These are phyloP conservation scores for Penicillium decumbens DNA, from an alignment of 2,329 filamentous ascomycete genomes.

Conservation along the genomic window DNA sequence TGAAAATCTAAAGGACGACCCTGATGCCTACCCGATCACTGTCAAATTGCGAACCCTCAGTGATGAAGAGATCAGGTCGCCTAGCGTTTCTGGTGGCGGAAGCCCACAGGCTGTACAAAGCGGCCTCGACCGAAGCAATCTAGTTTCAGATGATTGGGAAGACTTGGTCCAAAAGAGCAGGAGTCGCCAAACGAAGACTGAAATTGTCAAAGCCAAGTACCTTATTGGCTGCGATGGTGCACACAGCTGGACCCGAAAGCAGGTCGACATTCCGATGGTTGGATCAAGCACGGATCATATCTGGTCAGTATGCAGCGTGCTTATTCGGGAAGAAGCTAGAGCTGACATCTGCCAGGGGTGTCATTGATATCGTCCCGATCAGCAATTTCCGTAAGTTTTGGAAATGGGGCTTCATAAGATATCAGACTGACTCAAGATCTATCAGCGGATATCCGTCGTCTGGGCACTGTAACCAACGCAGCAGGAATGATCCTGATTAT, in stretches of 20 bases:
- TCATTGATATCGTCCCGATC: conserved; percentile 50
- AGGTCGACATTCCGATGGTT: conserved; percentile 54
- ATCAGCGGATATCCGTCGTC: conserved; percentile 50
- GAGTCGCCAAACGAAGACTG: conserved; percentile 27
- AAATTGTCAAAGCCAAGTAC: conserved; percentile 54
- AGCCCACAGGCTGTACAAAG: conserved; percentile 37
- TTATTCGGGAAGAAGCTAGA: not conserved
- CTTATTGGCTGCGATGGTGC: conserved; percentile 66
- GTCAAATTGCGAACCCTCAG: conserved; percentile 55
- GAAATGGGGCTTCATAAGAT: not conserved
- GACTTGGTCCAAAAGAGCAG: conserved; percentile 40
- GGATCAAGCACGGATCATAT: conserved; percentile 50
- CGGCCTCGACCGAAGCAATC: conserved; percentile 58
- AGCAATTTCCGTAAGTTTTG: conserved; percentile 35
- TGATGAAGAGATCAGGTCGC: conserved; percentile 56
- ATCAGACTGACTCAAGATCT: conserved; percentile 8
- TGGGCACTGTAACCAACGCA: conserved; percentile 56
- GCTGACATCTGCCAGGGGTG: conserved; percentile 32
- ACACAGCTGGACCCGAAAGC: conserved; percentile 59
- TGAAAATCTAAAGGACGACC: conserved; percentile 44
- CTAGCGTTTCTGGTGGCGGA: conserved; percentile 32
- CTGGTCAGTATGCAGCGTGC: conserved; percentile 24
- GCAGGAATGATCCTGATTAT: conserved; percentile 36
- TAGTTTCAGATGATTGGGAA: conserved; percentile 55
- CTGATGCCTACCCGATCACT: conserved; percentile 56